Evolutionary conservation across 2,329 filamentous ascomycete species (phyloP).

Genomic region (Aureobasidium pullulans): DNA sequence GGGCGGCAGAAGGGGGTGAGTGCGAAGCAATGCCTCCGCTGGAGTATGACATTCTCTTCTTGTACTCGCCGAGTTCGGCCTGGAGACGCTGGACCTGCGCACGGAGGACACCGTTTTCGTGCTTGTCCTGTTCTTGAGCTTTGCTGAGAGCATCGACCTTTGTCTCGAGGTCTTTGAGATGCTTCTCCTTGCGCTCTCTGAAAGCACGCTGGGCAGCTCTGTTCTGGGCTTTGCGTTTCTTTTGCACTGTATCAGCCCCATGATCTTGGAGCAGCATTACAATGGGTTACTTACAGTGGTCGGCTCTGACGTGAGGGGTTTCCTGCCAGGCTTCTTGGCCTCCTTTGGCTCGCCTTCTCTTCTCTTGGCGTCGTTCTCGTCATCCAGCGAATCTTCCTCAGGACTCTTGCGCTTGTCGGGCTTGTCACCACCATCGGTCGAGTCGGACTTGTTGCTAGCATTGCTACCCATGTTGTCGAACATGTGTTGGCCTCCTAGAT

Average conservation of each 20-base stretch:
- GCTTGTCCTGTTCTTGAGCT: conserved; percentile 70
- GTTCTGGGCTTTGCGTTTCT: conserved; percentile 97
- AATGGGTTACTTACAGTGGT: conserved; percentile 68
- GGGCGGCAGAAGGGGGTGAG: conserved; percentile 34
- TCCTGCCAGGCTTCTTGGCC: conserved; percentile 91
- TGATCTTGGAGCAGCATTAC: not conserved
- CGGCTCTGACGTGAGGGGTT: conserved; percentile 90
- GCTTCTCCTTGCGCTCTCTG: conserved; percentile 89
- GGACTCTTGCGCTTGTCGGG: conserved; percentile 68
- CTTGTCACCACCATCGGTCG: conserved; percentile 38
- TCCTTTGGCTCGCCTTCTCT: conserved; percentile 77
- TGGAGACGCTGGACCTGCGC: conserved; percentile 86
- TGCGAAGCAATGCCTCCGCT: conserved; percentile 36
- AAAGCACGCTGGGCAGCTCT: conserved; percentile 88
- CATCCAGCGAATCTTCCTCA: conserved; percentile 56
- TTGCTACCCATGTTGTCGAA: conserved; percentile 65
- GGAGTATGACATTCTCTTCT: conserved; percentile 68
- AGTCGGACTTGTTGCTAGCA: conserved; percentile 26
- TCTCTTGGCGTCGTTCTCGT: conserved; percentile 62
- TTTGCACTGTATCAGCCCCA: conserved; percentile 11
- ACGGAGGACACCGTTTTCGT: conserved; percentile 77
- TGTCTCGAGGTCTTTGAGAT: conserved; percentile 74
- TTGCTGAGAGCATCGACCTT: conserved; percentile 65
- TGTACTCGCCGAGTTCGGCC: conserved; percentile 78
- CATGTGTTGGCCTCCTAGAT: conserved; percentile 52